Base-by-base conservation (phyloP, 2,329 filamentous ascomycete species). In the Cladosporium cucumerinum region DNA sequence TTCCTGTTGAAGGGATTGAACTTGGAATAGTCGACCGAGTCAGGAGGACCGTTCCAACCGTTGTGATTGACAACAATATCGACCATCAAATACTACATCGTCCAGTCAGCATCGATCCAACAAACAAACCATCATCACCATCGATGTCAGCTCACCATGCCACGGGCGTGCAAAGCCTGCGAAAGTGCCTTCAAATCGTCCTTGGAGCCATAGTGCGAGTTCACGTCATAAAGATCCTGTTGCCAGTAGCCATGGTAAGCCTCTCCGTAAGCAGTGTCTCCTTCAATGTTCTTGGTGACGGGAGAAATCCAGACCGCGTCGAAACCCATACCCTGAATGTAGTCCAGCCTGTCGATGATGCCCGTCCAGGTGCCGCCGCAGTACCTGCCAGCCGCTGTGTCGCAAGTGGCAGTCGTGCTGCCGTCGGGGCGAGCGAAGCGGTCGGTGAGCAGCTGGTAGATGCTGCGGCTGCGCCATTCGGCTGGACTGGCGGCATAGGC, bases 341-440 rank as follows among this genome's bases (percentile, higher is more conserved):
- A 88, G 73, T 88, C 86, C 48, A 89, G 80, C 67, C 85, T 81
- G 66, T 84, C 80, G 68, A 83, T 80, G 32, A 89, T 79, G 7
- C 87, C 87, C 61, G 78, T 75, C 71, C 84, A 89, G 0, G 84
- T 86, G 18, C 87, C 87, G 48, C 86, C 86, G 68, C 87, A 89
- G 74, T 87, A 88, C 28, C 73, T 63, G 2, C 72, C 65, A n/a
- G 71, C 66, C 3, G 57, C 66, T 11, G 75, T 75, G 60, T 78
- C 72, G 65, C 78, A 80, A 12, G 72, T 58, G 7, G 77, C 75
- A 3, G 74, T 78, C 3, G 77, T 79, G 57, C 75, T 78, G 62
- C 75, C 74, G 72, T 80, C 77, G 2, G 74, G 70, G 6, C 73
- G 74, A 10, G 78, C 78, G 66, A 78, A 80, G 21, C 78, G 71